Evolutionary conservation across 106 monocot genomes (phyloP).

Genomic region (Platanthera guangdongensis): DNA sequence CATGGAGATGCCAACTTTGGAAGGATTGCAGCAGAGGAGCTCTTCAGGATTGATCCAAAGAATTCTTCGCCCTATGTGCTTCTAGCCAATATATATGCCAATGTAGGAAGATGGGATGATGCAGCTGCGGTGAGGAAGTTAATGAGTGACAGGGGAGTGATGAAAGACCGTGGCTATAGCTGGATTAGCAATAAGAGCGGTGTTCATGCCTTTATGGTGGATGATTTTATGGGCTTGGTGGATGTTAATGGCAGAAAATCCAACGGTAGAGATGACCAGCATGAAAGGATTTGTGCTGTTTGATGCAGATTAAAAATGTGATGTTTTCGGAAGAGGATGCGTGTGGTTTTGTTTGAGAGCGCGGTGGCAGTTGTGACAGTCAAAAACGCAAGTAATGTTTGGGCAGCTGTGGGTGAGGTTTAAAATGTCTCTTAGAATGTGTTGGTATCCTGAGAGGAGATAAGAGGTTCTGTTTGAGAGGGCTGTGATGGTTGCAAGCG

Average conservation of each 20-base stretch:
- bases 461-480: no score
- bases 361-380: no score
- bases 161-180: conserved; percentile 72
- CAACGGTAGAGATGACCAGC: background rate
- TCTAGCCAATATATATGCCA: conserved; percentile 79
- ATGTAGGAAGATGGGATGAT: conserved; percentile 43
- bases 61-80: conserved; percentile 81
- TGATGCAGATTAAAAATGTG: background rate
- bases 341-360: no score
- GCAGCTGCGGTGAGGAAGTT: conserved; percentile 48
- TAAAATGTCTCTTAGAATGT: no score
- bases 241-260: conserved; percentile 1
- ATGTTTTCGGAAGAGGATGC: no score
- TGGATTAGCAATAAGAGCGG: conserved; percentile 65
- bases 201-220: conserved; percentile 53
- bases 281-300: background rate
- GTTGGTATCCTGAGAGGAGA: no score
- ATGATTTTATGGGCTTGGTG: conserved; percentile 34
- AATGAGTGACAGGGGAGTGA: conserved; percentile 55
- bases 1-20: conserved; percentile 62
- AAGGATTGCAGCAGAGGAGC: conserved; percentile 59
- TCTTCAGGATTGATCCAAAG: conserved; percentile 53
- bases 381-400: no score
- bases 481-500: no score
- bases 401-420: no score